Evolutionary conservation across 768 basidiomycete species (phyloP), one percentile per base, ranked within the genome.

Genomic region (Leccinum subgranulosum): DNA sequence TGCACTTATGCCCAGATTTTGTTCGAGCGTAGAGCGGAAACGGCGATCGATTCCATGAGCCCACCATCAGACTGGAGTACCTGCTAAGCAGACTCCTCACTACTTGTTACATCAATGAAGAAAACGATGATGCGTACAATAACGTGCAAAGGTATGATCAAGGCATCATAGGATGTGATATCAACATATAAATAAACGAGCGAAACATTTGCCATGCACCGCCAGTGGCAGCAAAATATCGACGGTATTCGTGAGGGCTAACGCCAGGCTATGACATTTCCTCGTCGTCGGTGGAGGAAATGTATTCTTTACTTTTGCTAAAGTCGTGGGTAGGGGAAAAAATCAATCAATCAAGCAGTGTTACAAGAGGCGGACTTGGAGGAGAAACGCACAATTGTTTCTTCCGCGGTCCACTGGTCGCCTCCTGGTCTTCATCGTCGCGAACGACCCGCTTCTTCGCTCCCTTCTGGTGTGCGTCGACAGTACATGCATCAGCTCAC

Each of bases 221-320:
- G 39, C n/a, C 39, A 19, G n/a, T 41, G n/a, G 4, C 39, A 36
- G 17, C 10, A 8, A 5, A 6, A n/a, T 27, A 21, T 19, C 4
- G 19, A 31, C 17, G 17, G 3, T 21, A 34, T 48, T 27, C 6
- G 12, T 28, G 15, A 57, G n/a, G 11, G 4, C 8, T 39, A 2
- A 5, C 8, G 27, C 17, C 12, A 6, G 46, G 46, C 46, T 47
- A 47, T 25, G 46, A 15, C 86, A 88, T 87, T 53, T 70, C 71
- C 49, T 90, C 89, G 27, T 92, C 92, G 69, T 95, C 93, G 2
- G 91, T 92, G 69, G 94, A 92, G 7, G 88, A 88, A 50, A 96
- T 83, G 71, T 85, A 81, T 65, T 87, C 93, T 73, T 92, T 94
- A 66, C 90, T 94, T 79, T 94, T 95, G 69, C 93, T 94, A 51